Evolutionary conservation across 768 basidiomycete species (phyloP).

Genomic region (Coprinellus aureogranulatus): DNA sequence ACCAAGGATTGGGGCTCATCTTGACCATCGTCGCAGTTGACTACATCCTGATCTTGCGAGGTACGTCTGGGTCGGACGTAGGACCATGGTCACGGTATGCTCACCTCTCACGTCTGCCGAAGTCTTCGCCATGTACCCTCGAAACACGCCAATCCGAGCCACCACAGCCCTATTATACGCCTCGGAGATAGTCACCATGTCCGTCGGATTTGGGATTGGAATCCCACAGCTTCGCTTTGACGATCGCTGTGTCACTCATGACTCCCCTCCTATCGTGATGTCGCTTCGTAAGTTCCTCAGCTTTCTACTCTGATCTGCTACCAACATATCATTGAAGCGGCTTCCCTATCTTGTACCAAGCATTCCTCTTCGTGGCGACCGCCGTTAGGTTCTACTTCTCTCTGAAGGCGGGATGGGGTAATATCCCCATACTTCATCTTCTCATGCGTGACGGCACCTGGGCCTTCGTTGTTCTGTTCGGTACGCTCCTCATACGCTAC

Average conservation of each 20-base stretch:
- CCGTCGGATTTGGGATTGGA: slow-evolving; percentile 25
- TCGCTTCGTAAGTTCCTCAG: slow-evolving; percentile 28
- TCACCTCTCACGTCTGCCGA: background rate
- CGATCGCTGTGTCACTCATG: slow-evolving; percentile 29
- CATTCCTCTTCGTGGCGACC: slow-evolving; percentile 37
- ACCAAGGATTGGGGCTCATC: slow-evolving; percentile 34
- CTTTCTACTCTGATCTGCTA: background rate
- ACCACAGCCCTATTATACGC: slow-evolving; percentile 25
- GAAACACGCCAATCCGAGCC: slow-evolving; percentile 24
- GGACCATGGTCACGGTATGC: too few relatives aligned
- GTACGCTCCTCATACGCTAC: slow-evolving; percentile 21
- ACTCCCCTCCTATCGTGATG: slow-evolving; percentile 24
- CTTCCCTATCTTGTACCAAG: slow-evolving; percentile 34
- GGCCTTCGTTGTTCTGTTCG: slow-evolving; percentile 39
- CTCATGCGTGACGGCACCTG: slow-evolving; percentile 46
- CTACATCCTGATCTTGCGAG: slow-evolving; percentile 38
- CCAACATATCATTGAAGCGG: slow-evolving; percentile 17
- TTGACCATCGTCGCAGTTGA: slow-evolving; percentile 32
- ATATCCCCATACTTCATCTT: slow-evolving; percentile 37
- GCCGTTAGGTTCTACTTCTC: slow-evolving; percentile 33
- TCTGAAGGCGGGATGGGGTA: slow-evolving; percentile 37
- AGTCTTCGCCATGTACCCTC: slow-evolving; percentile 43
- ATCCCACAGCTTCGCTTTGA: slow-evolving; percentile 32
- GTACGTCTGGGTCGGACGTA: slow-evolving; percentile 17
- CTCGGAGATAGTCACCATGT: slow-evolving; percentile 31